Evolutionary conservation across 305 asterid species (phyloP), one percentile per base, ranked within the genome.

Genomic region (Nicotiana rustica): DNA sequence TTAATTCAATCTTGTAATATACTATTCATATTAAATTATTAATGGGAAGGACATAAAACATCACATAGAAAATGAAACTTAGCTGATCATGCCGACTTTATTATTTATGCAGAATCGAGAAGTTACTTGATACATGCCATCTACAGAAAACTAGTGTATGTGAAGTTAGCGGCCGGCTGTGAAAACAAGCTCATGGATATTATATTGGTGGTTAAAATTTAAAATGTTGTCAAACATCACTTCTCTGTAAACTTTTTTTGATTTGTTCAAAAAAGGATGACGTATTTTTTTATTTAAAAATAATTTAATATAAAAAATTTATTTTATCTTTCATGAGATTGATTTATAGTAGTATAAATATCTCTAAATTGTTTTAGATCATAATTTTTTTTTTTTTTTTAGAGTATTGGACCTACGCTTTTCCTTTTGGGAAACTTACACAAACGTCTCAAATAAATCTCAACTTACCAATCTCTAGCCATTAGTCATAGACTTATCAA

Each of bases 101-200:
- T 70, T 41, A 38, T 19, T 41, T 41, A 70, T 70, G n/a, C 5
- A 12, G 78, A 18, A 36, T 36, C 1, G 7, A 41, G 59, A 19
- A 44, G 12, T n/a, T 44, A 69, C n/a, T 47, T 44, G 59, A 0
- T 73, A 49, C 79, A 6, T 47, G 79, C 36, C 41, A 21, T 73
- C 41, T 5, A 7, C 14, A 73, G 14, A 73, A 10, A 73, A 25
- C 25, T 25, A 73, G 79, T 47, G 13, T 21, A 47, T 21, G 62
- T 12, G 62, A 47, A 71, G 60, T 21, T 44, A 70, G 60, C 41
- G 41, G 79, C 79, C 62, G 62, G 79, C 62, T 73, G 2, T 13
- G 38, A 73, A 73, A 47, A 38, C 77, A 70, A 70, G 10, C 18
- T 70, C 36, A 18, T 41, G 36, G 4, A 18, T 41, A 68, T 17